A percentile compares a stretch with the other conserved stretches of the same genome.
phyloP scores from a whole-genome alignment of 2,329 filamentous ascomycete genomes.

The Malbranchea zuffiana region DNA sequence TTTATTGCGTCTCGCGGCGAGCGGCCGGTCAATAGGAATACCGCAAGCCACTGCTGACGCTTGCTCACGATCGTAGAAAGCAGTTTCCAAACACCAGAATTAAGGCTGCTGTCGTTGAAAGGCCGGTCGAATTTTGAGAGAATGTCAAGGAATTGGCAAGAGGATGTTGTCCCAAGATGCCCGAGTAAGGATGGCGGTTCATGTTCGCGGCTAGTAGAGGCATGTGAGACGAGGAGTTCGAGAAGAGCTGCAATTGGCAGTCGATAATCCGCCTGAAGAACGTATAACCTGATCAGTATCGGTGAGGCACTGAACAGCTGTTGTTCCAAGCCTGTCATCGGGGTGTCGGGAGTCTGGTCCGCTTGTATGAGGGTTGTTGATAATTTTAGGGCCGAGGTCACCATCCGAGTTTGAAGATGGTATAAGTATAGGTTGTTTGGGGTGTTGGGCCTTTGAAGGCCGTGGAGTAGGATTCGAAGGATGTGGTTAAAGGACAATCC shows the following conservation, averaged over 20 bases:
- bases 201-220: conserved; percentile 48
- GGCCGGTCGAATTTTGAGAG: conserved; percentile 68
- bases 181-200: conserved; percentile 92
- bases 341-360: conserved; percentile 51
- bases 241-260: conserved; percentile 57
- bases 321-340: conserved; percentile 57
- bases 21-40: conserved; percentile 79
- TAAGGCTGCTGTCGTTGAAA: conserved; percentile 49
- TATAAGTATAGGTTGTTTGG: conserved; percentile 50
- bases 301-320: conserved; percentile 74
- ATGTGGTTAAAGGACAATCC: conserved; percentile 68
- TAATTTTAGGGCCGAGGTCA: conserved; percentile 54
- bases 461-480: conserved; percentile 56
- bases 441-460: conserved; percentile 48
- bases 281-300: conserved; percentile 65
- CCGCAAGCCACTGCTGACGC: conserved; percentile 91
- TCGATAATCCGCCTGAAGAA: conserved; percentile 55
- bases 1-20: conserved; percentile 67
- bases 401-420: conserved; percentile 50
- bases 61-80: conserved; percentile 77
- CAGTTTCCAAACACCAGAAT: conserved; percentile 68
- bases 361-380: conserved; percentile 60
- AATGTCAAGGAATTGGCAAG: conserved; percentile 71
- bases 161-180: conserved; percentile 70
- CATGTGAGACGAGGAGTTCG: conserved; percentile 60